Evolutionary conservation across 495 filamentous ascomycete genomes (phyloP).

Genomic region (Aspergillus ostianus): DNA sequence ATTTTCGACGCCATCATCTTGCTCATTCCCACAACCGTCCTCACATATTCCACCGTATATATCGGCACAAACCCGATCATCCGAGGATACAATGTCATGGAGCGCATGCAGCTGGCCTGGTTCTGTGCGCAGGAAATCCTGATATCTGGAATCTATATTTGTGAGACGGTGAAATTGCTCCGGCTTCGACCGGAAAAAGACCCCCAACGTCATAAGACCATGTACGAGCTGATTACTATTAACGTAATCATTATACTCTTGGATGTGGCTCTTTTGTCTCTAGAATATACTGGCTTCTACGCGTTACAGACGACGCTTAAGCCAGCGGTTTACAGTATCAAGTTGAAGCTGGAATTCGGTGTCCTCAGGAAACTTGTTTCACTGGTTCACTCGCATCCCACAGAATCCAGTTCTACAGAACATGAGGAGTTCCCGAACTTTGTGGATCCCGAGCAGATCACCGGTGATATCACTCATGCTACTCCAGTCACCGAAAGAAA

Average conservation of each 20-base stretch:
- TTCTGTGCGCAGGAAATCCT: conserved; percentile 60
- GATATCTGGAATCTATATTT: conserved; percentile 58
- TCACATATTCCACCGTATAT: conserved; percentile 48
- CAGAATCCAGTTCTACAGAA: conserved; percentile 35
- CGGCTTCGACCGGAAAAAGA: conserved; percentile 40
- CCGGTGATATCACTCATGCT: conserved; percentile 39
- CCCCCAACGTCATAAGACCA: conserved; percentile 37
- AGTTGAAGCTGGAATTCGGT: conserved; percentile 62
- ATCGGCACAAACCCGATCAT: conserved; percentile 29
- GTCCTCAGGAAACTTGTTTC: conserved; percentile 48
- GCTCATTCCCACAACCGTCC: conserved; percentile 50
- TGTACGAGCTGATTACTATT: conserved; percentile 56
- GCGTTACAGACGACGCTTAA: conserved; percentile 55
- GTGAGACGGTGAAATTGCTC: conserved; percentile 48
- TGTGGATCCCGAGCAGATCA: conserved; percentile 38
- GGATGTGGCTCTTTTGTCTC: conserved; percentile 53
- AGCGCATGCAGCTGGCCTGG: conserved; percentile 57
- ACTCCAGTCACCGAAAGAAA: conserved; percentile 19
- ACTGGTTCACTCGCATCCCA: conserved; percentile 30
- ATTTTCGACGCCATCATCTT: conserved; percentile 51
- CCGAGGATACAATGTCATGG: conserved; percentile 52
- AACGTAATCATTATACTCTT: conserved; percentile 53
- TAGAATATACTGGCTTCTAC: conserved; percentile 55
- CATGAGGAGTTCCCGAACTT: conserved; percentile 38
- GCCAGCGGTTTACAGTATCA: conserved; percentile 58